These are phyloP conservation scores for Saccharomycopsis synnaedendra DNA, from an alignment of 805 yeast species.

Conservation along the genomic window DNA sequence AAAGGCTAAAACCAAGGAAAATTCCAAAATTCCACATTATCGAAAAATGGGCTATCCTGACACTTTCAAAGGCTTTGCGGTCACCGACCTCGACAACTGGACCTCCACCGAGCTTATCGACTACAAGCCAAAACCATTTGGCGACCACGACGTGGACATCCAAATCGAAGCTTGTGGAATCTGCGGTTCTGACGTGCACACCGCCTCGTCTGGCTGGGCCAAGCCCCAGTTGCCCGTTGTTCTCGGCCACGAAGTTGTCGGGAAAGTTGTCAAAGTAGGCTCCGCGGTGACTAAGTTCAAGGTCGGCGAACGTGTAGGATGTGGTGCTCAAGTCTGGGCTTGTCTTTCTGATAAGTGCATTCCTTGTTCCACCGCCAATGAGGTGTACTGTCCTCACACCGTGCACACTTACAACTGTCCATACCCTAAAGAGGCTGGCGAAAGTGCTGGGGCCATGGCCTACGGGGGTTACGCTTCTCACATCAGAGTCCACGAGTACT, in stretches of 20 bases:
- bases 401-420: constrained; percentile 26
- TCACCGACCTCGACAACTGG: constrained; percentile 23
- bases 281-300: constrained; percentile 24
- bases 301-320: constrained; percentile 35
- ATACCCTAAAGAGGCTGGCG: constrained; percentile 22
- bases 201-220: constrained; percentile 15
- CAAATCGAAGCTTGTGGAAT: constrained; percentile 53
- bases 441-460: constrained; percentile 28
- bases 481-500: constrained; percentile 31
- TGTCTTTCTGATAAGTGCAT: constrained; percentile 24
- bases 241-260: constrained; percentile 24
- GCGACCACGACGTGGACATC: constrained; percentile 35
- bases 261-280: constrained; percentile 23
- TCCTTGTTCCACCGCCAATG: constrained; percentile 29
- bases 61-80: constrained; percentile 29
- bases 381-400: constrained; percentile 26
- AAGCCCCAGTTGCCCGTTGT: constrained; percentile 22
- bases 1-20: not conserved
- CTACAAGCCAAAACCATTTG: constrained; percentile 28
- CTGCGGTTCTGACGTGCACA: constrained; percentile 45
- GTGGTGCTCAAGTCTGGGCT: constrained; percentile 32
- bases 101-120: constrained; percentile 21
- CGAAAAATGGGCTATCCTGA: constrained; percentile 25
- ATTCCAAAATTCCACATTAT: not conserved
- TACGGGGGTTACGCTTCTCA: constrained; percentile 47